phyloP scores from a whole-genome alignment of 164 flowering plant genomes.

The Aristolochia contorta region DNA sequence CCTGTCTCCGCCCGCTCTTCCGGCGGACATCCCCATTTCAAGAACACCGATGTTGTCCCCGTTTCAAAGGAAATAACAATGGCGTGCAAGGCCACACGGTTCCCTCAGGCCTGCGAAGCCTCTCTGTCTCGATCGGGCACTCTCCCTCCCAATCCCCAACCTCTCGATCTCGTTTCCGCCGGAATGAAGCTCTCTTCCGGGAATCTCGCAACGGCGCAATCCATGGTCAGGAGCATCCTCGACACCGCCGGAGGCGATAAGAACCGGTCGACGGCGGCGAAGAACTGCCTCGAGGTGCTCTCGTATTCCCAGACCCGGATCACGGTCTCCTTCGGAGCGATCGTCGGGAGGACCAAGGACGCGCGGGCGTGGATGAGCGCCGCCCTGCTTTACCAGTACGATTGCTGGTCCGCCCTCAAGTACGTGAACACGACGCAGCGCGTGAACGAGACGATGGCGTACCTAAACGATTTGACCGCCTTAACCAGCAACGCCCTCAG shows the following conservation, averaged over 20 bases:
- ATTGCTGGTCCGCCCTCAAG: conserved; percentile 61
- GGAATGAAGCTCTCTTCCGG: conserved; percentile 32
- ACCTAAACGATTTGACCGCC: conserved; percentile 24
- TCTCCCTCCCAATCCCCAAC: conserved; percentile 24
- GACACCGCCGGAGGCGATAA: conserved; percentile 27
- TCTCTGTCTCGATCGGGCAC: conserved; percentile 18
- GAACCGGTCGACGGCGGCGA: conserved; percentile 54
- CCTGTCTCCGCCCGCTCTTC: not conserved
- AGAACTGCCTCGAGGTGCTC: conserved; percentile 45
- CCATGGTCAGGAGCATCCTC: conserved; percentile 39
- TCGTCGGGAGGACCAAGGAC: conserved; percentile 44
- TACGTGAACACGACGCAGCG: conserved; percentile 46
- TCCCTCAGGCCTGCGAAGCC: conserved; percentile 36
- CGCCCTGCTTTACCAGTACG: conserved; percentile 49
- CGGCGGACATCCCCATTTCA: not conserved
- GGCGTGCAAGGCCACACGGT: conserved; percentile 70
- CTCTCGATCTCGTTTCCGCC: conserved; percentile 38
- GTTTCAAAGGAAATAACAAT: conserved; percentile 15
- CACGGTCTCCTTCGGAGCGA: conserved; percentile 11
- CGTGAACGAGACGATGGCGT: conserved; percentile 54
- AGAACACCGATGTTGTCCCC: not conserved
- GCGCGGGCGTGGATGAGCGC: conserved; percentile 78
- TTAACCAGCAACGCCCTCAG: conserved; percentile 54
- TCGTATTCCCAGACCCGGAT: conserved; percentile 29
- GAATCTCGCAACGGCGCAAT: conserved; percentile 40